Percentiles rank a stretch among this genome's conserved stretches.
These are phyloP conservation scores for Talaromyces thailandensis DNA, from an alignment of 495 filamentous ascomycete species.

Conservation along the genomic window DNA sequence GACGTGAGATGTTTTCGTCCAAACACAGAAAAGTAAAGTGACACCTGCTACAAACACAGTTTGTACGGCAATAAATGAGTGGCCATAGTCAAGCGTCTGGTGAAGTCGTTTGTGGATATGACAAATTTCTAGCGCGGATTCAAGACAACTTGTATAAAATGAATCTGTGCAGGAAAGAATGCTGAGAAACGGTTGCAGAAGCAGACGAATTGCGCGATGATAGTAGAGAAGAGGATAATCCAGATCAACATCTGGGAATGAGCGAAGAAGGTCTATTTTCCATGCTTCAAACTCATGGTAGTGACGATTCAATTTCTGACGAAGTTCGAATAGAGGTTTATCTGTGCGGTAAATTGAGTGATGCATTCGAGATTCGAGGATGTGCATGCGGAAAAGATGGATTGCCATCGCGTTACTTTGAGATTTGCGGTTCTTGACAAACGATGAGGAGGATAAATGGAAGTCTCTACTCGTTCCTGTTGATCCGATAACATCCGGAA, in stretches of 20 bases:
- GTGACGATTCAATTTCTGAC: constrained; percentile 20
- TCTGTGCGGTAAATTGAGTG: constrained; percentile 32
- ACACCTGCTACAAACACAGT: constrained; percentile 33
- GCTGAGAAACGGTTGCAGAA: constrained; percentile 31
- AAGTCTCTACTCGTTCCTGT: background rate
- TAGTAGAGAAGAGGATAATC: constrained; percentile 35
- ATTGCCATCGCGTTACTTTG: background rate
- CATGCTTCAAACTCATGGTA: constrained; percentile 24
- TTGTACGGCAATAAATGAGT: constrained; percentile 33
- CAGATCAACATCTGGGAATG: constrained; percentile 15
- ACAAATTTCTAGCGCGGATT: constrained; percentile 30
- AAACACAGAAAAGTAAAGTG: constrained; percentile 23
- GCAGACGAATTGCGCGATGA: constrained; percentile 27
- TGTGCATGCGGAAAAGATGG: constrained; percentile 21
- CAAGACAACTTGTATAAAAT: constrained; percentile 19
- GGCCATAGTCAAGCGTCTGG: constrained; percentile 27
- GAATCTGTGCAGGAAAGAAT: constrained; percentile 21
- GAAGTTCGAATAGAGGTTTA: constrained; percentile 13
- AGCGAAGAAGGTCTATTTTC: constrained; percentile 16
- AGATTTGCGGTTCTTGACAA: background rate
- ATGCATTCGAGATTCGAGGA: constrained; percentile 31
- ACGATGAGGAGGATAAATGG: constrained; percentile 20
- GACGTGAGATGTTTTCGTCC: constrained; percentile 13
- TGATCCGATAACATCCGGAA: constrained; percentile 22
- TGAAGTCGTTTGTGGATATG: constrained; percentile 33